Percentiles rank a stretch among this genome's conserved stretches.
phyloP scores from a whole-genome alignment of 192 early-diverging fungal species.

The Linnemannia exigua region DNA sequence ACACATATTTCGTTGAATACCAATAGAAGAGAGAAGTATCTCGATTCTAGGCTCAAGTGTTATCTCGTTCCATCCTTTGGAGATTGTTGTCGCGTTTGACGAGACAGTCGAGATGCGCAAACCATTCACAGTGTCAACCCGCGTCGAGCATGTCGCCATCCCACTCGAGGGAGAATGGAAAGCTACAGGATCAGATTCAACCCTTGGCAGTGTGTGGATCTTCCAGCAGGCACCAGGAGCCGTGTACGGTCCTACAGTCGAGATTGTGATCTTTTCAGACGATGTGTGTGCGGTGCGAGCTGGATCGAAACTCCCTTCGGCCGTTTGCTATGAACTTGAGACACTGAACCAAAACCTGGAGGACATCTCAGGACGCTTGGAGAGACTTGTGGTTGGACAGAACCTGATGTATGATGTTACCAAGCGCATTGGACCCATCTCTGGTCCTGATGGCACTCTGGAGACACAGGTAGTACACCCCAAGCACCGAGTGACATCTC shows the following conservation, averaged over 20 bases:
- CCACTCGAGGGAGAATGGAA: slow-evolving; percentile 50
- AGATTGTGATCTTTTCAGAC: slow-evolving; percentile 34
- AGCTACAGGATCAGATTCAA: slow-evolving; percentile 40
- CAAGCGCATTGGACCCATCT: slow-evolving; percentile 40
- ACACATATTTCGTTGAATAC: not conserved
- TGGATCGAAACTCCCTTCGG: slow-evolving; percentile 23
- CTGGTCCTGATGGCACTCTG: slow-evolving; percentile 20
- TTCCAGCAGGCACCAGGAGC: slow-evolving; percentile 37
- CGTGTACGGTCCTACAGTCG: slow-evolving; percentile 42
- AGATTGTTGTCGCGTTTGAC: slow-evolving; percentile 58
- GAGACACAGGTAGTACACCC: not conserved
- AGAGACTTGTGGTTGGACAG: slow-evolving; percentile 32
- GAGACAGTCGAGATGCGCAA: slow-evolving; percentile 44
- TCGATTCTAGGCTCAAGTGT: slow-evolving; percentile 49
- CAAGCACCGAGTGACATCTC: slow-evolving; percentile 37
- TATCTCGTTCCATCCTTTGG: slow-evolving; percentile 41
- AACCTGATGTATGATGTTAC: slow-evolving; percentile 50
- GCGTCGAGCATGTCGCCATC: slow-evolving; percentile 27
- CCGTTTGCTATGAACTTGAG: slow-evolving; percentile 48
- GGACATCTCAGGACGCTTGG: slow-evolving; percentile 27
- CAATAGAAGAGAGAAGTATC: slow-evolving; percentile 42
- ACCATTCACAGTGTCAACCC: slow-evolving; percentile 34
- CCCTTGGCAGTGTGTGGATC: slow-evolving; percentile 41
- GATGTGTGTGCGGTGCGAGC: slow-evolving; percentile 36
- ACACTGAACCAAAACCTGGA: slow-evolving; percentile 33